Conservation (phyloP, 305 asterid species). For the Plantago lanceolata region DNA sequence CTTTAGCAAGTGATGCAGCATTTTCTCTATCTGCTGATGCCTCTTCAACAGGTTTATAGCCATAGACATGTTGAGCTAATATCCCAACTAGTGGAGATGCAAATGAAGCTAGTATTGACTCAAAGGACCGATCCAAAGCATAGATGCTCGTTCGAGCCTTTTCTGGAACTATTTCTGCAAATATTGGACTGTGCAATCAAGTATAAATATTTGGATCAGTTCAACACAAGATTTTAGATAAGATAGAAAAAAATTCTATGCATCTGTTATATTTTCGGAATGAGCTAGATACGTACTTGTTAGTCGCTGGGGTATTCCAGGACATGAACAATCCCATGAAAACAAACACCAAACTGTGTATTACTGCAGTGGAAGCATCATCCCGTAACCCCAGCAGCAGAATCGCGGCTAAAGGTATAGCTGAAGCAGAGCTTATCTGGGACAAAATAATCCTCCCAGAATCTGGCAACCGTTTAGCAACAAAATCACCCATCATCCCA, state of each 20-base stretch:
- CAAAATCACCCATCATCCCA: constrained; percentile 68
- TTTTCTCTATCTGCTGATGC: constrained; percentile 61
- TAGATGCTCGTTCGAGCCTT: constrained; percentile 73
- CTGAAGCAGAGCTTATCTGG: constrained; percentile 76
- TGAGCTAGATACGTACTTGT: constrained; percentile 77
- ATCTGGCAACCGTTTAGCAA: constrained; percentile 57
- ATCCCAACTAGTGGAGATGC: constrained; percentile 71
- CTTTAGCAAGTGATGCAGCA: constrained; percentile 73
- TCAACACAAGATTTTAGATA: constrained; percentile 32
- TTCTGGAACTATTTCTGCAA: constrained; percentile 77
- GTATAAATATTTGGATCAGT: constrained; percentile 67
- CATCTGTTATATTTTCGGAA: no score
- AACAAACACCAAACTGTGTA: constrained; percentile 58
- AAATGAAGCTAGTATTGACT: constrained; percentile 60
- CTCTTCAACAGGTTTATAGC: constrained; percentile 48
- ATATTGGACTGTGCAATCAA: constrained; percentile 80
- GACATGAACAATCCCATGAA: constrained; percentile 58
- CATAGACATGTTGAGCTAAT: constrained; percentile 58
- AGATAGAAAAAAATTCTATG: no score
- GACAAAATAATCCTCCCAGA: constrained; percentile 68
- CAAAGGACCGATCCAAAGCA: constrained; percentile 78
- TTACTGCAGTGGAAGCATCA: constrained; percentile 42
- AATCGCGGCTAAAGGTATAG: constrained; percentile 74
- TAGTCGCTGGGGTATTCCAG: constrained; percentile 82
- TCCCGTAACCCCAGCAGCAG: constrained; percentile 61